Percentiles rank a stretch among this genome's conserved stretches.
Evolutionary conservation across 140 eudicot genomes (phyloP).

Genomic region (Bidens hawaiensis): DNA sequence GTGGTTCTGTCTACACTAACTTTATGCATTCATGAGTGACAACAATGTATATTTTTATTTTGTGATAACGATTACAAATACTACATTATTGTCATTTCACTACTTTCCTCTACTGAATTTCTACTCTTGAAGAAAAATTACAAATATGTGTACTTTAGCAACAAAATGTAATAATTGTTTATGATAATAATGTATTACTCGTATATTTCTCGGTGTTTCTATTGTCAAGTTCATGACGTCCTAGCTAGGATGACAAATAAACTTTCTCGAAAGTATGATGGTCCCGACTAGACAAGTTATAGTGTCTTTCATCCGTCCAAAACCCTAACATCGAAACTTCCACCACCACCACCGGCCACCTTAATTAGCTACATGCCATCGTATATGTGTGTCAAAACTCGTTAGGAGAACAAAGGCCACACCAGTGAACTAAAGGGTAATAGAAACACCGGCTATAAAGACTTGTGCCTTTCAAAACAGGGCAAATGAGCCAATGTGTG

Average conservation of each 20-base stretch:
- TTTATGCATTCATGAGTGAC: no score
- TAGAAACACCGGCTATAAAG: conserved; percentile 7
- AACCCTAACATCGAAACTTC: background rate
- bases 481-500: conserved; percentile 18
- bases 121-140: no score
- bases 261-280: background rate
- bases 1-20: no score
- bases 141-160: background rate
- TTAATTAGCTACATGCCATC: conserved; percentile 14
- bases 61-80: no score
- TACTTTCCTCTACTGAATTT: no score
- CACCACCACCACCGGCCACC: conserved; percentile 14
- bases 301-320: background rate
- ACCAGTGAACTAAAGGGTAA: conserved; percentile 7
- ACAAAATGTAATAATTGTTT: background rate
- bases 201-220: background rate
- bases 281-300: conserved; percentile 12
- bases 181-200: background rate
- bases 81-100: no score
- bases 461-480: conserved; percentile 29
- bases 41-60: no score
- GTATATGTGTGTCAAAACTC: conserved; percentile 4
- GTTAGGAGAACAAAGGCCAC: conserved; percentile 18
- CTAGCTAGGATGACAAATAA: background rate
- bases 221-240: background rate